Base-by-base conservation (phyloP, 176 grass and related monocot species). In the Oryza longistaminata region DNA sequence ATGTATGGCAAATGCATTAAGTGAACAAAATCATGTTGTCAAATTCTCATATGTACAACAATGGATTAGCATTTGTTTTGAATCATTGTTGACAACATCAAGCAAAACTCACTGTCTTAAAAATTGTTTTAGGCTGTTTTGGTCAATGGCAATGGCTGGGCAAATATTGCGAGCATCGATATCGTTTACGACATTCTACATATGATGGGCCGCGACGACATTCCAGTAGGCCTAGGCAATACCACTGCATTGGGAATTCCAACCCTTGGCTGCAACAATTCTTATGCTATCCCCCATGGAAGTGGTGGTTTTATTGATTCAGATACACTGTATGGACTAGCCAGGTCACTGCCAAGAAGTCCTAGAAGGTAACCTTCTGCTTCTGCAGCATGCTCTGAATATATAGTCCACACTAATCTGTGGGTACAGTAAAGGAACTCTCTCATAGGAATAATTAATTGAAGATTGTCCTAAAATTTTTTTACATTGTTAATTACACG, bases 141-240 rank as follows among this genome's bases (percentile, higher is more conserved):
- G 81, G 83, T 96, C 66, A 92, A 46, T 29, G 91, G 86, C 22
- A 87, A 95, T 78, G 93, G 96, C 26, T 98, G 96, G 96, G 96
- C 93, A 27, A 90, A 86, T 73, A 87, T 69, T 2, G 96, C 90
- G 2, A 94, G 88, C 7, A 91, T 98, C n/a, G 96, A 98, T 25
- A 72, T 95, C 1, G 83, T 95, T 76, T 98, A 98, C 6, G 96
- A 98, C 33, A 61, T 98, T 6, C 88, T 98, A 6, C 96, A 98
- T 34, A 98, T 98, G 96, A 98, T 98, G 96, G 96, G 96, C 46
- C 91, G 93, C 0, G 93, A 98, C 4, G 91, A 98, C 81, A 91
- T 98, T 86, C 93, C 88, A 45, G 88, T 98, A 0, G 96, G 93
- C 11, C 86, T 87, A 9, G 96, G 96, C 29, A 91, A 84, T 80